Evolutionary conservation across 179 eudicot species (phyloP), one percentile per base, ranked within the genome.

Genomic region (Silene coronaria): DNA sequence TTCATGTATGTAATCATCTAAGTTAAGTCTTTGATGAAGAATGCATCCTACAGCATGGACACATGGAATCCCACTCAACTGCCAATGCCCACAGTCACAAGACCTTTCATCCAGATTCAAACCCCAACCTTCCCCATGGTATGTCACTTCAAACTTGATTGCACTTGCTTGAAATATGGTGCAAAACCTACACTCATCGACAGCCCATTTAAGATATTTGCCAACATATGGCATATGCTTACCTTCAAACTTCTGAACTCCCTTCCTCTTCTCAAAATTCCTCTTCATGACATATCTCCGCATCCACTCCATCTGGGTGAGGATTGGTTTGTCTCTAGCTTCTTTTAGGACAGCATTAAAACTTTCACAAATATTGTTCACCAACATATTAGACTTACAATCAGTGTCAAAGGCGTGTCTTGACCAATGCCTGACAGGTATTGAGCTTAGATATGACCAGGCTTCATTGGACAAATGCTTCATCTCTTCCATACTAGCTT

Each of bases 311-410:
- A 75, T 75, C 0, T n/a, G 9, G 7, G 64, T n/a, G 0, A 76
- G 3, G 12, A 76, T 76, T 4, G 58, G 67, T 13, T 68, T 23
- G 9, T 13, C 67, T 9, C 73, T 32, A 22, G 36, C 79, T 0
- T 76, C 73, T 11, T 59, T 76, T 0, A 76, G 0, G 0, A 69
- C 42, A 36, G 71, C 57, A 26, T 76, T 76, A n/a, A 76, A 76
- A 1, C 30, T 11, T 6, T 23, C 30, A 24, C 66, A 22, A 0
- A 61, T 24, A 12, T 61, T 61, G 66, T 61, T 61, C 28, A 61
- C 11, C 4, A 24, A 3, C 66, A 61, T 22, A 24, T 61, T 61
- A 0, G 66, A 61, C 32, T 61, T 61, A 21, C 28, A 61, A n/a
- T 57, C 2, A 2, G 22, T 57, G 3, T 14, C 61, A 19, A 57